phyloP scores from a whole-genome alignment of 73 alveolate genomes.

The Paramecium tetraurelia region DNA sequence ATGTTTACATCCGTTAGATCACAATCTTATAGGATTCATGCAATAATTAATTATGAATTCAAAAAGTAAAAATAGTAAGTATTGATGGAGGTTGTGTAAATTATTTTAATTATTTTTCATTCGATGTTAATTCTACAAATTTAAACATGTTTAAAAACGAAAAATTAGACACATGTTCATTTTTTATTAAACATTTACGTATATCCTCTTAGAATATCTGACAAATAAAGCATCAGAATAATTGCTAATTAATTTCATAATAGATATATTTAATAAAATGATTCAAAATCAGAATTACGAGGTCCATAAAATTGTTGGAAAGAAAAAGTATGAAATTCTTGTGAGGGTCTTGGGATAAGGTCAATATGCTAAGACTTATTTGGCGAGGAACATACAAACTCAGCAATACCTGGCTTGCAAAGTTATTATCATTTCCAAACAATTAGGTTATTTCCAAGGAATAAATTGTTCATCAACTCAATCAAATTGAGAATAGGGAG shows the following conservation, averaged over 20 bases:
- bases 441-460: slow-evolving; percentile 27
- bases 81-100: too few species aligned
- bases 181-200: neutral
- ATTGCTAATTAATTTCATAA: neutral
- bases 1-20: too few species aligned
- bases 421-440: neutral
- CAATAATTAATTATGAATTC: too few species aligned
- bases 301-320: slow-evolving; percentile 24
- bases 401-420: neutral
- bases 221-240: neutral
- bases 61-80: too few species aligned
- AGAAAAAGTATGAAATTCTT: neutral
- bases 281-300: neutral
- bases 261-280: neutral
- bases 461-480: slow-evolving; percentile 1
- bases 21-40: too few species aligned
- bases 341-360: slow-evolving; percentile 28
- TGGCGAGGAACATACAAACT: neutral
- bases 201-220: neutral
- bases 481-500: neutral
- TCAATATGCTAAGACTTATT: neutral
- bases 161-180: neutral
- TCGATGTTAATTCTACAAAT: too few species aligned
- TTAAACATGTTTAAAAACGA: neutral
- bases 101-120: too few species aligned